Evolutionary conservation across 306 rosid species (phyloP).

Genomic region (Prunus mongolica): DNA sequence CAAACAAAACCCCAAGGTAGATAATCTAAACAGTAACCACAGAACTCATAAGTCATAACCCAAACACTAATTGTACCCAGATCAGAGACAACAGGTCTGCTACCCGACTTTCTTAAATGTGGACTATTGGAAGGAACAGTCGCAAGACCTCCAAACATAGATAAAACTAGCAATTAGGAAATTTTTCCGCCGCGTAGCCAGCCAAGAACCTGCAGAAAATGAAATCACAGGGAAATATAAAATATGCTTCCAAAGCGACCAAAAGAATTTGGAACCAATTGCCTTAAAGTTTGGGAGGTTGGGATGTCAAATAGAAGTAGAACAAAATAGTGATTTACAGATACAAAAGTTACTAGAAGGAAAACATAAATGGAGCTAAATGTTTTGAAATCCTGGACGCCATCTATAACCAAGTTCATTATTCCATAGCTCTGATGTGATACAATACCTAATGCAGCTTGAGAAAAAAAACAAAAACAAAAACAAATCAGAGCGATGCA

Average conservation of each 20-base stretch:
- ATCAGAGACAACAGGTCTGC: conserved; percentile 78
- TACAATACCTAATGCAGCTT: background rate
- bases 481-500: background rate
- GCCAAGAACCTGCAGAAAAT: conserved; percentile 30
- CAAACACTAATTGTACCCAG: conserved; percentile 49
- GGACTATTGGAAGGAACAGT: conserved; percentile 69
- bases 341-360: background rate
- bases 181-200: conserved; percentile 21
- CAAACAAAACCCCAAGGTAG: background rate
- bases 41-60: conserved; percentile 6
- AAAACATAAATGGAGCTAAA: background rate
- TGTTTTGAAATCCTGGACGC: background rate
- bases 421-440: background rate
- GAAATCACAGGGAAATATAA: conserved; percentile 19
- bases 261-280: background rate
- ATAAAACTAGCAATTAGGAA: conserved; percentile 40
- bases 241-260: background rate
- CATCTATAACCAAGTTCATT: background rate
- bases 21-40: background rate
- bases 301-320: background rate
- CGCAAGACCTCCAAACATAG: conserved; percentile 79
- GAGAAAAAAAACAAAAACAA: background rate
- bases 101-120: conserved; percentile 93
- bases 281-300: background rate
- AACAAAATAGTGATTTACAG: background rate